A percentile compares a stretch with the other conserved stretches of the same genome.
These are phyloP conservation scores for Puccinellia tenuiflora DNA, from an alignment of 176 grass and related monocot genomes.

Conservation along the genomic window DNA sequence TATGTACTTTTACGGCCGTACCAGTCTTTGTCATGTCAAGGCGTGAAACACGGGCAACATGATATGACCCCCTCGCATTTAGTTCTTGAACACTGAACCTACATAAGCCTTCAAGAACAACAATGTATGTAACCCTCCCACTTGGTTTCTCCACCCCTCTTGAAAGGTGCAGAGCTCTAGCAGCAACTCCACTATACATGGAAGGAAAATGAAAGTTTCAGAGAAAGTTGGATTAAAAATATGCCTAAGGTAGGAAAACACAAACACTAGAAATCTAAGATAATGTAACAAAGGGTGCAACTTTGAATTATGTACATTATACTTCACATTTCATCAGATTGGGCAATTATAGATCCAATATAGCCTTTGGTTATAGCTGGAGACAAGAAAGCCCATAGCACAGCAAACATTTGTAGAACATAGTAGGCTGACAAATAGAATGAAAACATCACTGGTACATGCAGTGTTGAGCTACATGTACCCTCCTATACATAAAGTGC, in stretches of 20 bases:
- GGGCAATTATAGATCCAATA: not conserved
- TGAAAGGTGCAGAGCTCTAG: constrained; percentile 97
- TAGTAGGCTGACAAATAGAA: not conserved
- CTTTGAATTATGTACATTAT: not conserved
- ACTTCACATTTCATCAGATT: constrained; percentile 6
- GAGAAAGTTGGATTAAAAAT: not conserved
- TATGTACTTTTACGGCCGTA: constrained; percentile 32
- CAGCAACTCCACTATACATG: constrained; percentile 86
- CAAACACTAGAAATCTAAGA: not conserved
- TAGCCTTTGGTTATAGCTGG: not conserved
- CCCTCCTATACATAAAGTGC: not conserved
- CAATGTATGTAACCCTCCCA: constrained; percentile 90
- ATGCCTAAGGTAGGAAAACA: not conserved
- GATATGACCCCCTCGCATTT: constrained; percentile 78
- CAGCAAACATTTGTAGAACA: not conserved
- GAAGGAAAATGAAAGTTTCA: not conserved
- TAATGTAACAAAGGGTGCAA: not conserved
- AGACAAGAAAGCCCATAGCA: not conserved
- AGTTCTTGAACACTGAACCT: constrained; percentile 96
- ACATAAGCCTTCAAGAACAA: constrained; percentile 96
- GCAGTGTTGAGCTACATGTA: constrained; percentile 5
- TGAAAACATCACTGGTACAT: not conserved
- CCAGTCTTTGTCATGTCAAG: constrained; percentile 95
- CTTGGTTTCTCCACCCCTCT: constrained; percentile 98
- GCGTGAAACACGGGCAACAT: constrained; percentile 76